A percentile compares a stretch with the other conserved stretches of the same genome.
phyloP scores from a whole-genome alignment of 352 stramenopile species.

The Phytophthora crassamura region DNA sequence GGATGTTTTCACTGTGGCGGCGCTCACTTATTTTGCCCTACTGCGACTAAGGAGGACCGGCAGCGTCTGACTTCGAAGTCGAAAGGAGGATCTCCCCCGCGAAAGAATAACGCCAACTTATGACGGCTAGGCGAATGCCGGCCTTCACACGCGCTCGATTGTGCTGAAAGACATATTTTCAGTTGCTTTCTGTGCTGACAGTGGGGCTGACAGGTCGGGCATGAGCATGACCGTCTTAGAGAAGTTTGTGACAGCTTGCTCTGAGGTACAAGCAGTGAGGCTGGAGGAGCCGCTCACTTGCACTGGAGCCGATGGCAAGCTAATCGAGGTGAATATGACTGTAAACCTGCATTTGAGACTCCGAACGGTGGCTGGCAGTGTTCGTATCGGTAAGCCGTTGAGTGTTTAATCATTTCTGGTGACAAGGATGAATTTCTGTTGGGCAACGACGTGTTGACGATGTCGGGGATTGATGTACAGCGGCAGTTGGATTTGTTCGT shows the following conservation, averaged over 20 bases:
- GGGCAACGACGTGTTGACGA: conserved; percentile 19
- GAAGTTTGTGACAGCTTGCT: background rate
- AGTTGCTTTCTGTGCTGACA: too few relatives aligned
- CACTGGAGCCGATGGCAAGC: conserved; percentile 8
- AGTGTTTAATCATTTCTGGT: conserved; percentile 24
- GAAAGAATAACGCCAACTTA: background rate
- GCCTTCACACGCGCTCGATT: too few relatives aligned
- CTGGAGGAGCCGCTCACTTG: background rate
- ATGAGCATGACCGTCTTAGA: background rate
- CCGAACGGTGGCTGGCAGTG: conserved; percentile 7
- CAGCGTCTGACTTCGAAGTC: background rate
- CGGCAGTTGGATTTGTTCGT: conserved; percentile 13
- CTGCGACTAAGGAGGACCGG: background rate
- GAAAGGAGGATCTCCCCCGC: background rate
- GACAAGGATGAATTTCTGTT: conserved; percentile 16
- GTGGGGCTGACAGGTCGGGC: too few relatives aligned
- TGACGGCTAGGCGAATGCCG: too few relatives aligned
- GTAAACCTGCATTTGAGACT: conserved; percentile 18
- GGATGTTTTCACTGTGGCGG: conserved; percentile 23
- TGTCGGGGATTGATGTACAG: conserved; percentile 18
- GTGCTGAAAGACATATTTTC: too few relatives aligned
- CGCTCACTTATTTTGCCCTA: conserved; percentile 12
- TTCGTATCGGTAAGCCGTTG: conserved; percentile 15
- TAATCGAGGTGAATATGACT: conserved; percentile 12
- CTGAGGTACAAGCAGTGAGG: background rate